These are phyloP conservation scores for Aspergillus indologenus DNA, from an alignment of 495 filamentous ascomycete genomes.

Conservation along the genomic window DNA sequence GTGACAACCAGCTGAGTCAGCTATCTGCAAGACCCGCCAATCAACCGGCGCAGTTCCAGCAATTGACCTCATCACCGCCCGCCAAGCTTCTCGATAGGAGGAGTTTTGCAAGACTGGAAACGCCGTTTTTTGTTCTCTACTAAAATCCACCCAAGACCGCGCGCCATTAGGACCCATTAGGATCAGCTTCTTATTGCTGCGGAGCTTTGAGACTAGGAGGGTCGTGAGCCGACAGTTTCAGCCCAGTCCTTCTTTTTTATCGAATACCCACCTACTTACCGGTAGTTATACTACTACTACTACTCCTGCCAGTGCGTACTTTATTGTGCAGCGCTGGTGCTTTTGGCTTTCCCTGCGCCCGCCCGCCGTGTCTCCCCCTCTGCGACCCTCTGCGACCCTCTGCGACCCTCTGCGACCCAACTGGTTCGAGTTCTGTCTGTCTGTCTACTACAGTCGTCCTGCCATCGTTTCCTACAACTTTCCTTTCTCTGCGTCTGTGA, in stretches of 20 bases:
- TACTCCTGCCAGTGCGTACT: not conserved
- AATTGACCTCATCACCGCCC: constrained; percentile 24
- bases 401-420: constrained; percentile 7
- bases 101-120: constrained; percentile 10
- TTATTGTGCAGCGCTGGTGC: constrained; percentile 1
- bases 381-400: no score
- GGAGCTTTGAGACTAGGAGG: not conserved
- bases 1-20: constrained; percentile 17
- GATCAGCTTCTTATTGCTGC: not conserved
- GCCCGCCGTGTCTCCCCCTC: constrained; percentile 12
- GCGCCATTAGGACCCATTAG: not conserved
- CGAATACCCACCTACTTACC: no score
- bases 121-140: not conserved
- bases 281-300: no score
- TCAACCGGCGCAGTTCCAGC: constrained; percentile 9
- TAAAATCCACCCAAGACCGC: not conserved
- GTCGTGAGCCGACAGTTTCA: not conserved
- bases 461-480: not conserved
- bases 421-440: not conserved
- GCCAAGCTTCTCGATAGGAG: constrained; percentile 18
- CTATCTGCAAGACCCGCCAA: constrained; percentile 10
- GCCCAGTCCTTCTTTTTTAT: not conserved
- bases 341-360: constrained; percentile 5
- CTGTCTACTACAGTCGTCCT: not conserved
- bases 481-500: not conserved